A percentile compares a stretch with the other conserved stretches of the same genome.
Evolutionary conservation across 139 green algal genomes (phyloP).

Genomic region (Raphidocelis subcapitata): DNA sequence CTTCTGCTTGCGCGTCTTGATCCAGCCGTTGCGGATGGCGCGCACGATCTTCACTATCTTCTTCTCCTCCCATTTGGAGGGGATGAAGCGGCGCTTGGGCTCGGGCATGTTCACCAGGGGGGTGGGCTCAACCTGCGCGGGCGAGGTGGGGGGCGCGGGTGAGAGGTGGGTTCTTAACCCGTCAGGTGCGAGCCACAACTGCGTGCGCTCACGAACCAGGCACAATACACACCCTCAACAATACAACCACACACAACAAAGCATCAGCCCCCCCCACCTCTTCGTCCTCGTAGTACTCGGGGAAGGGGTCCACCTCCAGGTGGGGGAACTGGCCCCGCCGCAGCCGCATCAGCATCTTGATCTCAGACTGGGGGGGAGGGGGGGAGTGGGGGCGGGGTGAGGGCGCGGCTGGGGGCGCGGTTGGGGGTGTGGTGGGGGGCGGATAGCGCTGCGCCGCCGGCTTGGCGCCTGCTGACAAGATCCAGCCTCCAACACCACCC

Average conservation of each 20-base stretch:
- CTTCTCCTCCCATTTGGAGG: constrained; percentile 96
- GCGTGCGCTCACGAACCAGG: too few relatives aligned
- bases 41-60: constrained; percentile 80
- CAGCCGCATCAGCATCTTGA: constrained; percentile 91
- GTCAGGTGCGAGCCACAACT: too few relatives aligned
- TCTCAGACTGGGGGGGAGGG: constrained; percentile 57
- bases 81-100: constrained; percentile 95
- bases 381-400: background rate
- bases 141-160: constrained; percentile 84
- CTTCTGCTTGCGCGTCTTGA: constrained; percentile 55
- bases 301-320: constrained; percentile 61
- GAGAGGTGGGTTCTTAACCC: too few relatives aligned
- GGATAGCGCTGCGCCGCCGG: too few relatives aligned
- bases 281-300: background rate
- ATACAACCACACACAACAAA: background rate
- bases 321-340: constrained; percentile 88
- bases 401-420: background rate
- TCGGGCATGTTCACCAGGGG: constrained; percentile 83
- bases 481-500: too few relatives aligned
- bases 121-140: constrained; percentile 64
- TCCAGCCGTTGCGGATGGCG: constrained; percentile 91
- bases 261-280: background rate
- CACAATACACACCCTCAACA: too few relatives aligned
- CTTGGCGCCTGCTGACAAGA: too few relatives aligned
- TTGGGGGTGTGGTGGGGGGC: background rate